Evolutionary conservation across 768 basidiomycete genomes (phyloP).

Genomic region (Trametes cubensis): DNA sequence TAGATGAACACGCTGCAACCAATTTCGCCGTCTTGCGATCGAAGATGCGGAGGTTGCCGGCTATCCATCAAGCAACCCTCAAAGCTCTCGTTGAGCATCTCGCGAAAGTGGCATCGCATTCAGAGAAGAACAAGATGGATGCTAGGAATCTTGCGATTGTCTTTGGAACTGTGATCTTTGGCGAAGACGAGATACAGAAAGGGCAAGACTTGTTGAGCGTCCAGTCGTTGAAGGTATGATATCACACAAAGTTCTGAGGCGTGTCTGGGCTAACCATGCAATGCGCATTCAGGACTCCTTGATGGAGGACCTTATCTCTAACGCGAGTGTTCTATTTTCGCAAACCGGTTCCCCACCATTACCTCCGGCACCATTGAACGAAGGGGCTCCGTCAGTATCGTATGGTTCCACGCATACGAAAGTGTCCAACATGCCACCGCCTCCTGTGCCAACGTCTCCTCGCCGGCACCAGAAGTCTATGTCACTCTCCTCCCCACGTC

Average conservation of each 20-base stretch:
- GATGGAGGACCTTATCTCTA: slow-evolving; percentile 84
- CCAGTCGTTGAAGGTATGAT: slow-evolving; percentile 69
- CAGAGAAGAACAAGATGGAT: slow-evolving; percentile 91
- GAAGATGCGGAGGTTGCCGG: slow-evolving; percentile 81
- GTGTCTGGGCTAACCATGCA: background rate
- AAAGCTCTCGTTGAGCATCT: slow-evolving; percentile 84
- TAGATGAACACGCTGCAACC: slow-evolving; percentile 72
- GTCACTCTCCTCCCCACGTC: slow-evolving; percentile 14
- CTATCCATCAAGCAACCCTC: slow-evolving; percentile 84
- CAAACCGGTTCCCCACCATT: slow-evolving; percentile 56
- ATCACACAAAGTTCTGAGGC: no score
- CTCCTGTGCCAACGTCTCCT: slow-evolving; percentile 28
- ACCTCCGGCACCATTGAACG: slow-evolving; percentile 70
- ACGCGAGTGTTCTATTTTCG: slow-evolving; percentile 70
- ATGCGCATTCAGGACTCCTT: slow-evolving; percentile 53
- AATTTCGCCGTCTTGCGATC: slow-evolving; percentile 80
- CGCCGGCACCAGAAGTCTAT: slow-evolving; percentile 16
- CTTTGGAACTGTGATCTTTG: slow-evolving; percentile 87
- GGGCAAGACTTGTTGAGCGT: slow-evolving; percentile 71
- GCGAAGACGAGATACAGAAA: slow-evolving; percentile 87
- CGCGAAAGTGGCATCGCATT: slow-evolving; percentile 62
- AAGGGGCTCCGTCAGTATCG: slow-evolving; percentile 54
- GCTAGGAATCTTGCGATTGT: slow-evolving; percentile 90
- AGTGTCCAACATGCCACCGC: slow-evolving; percentile 52
- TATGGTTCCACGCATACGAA: slow-evolving; percentile 78